Evolutionary conservation across 345 rosid genomes (phyloP).

Genomic region (Geranium rotundifolium): DNA sequence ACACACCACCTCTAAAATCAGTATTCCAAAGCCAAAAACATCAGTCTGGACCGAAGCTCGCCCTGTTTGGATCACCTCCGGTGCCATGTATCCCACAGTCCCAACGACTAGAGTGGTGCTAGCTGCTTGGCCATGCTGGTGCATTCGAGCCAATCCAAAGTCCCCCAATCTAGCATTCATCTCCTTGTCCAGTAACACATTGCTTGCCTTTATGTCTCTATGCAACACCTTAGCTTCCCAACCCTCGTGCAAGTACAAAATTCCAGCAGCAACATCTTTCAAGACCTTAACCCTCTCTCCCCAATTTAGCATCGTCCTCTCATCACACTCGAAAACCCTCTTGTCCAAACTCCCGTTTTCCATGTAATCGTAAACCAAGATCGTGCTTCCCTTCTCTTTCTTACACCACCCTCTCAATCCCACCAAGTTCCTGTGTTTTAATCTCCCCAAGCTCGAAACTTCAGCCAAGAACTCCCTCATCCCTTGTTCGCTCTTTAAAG

Average conservation of each 20-base stretch:
- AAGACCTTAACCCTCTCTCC: slow-evolving; percentile 43
- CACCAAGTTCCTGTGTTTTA: slow-evolving; percentile 58
- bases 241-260: slow-evolving; percentile 65
- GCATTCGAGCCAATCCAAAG: slow-evolving; percentile 69
- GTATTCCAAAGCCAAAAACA: slow-evolving; percentile 39
- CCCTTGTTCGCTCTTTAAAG: slow-evolving; percentile 46
- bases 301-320: slow-evolving; percentile 23
- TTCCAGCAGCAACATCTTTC: slow-evolving; percentile 54
- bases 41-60: slow-evolving; percentile 36
- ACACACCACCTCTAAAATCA: slow-evolving; percentile 45
- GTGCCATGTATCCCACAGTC: slow-evolving; percentile 70
- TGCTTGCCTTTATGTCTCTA: slow-evolving; percentile 75
- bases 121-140: slow-evolving; percentile 42
- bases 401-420: slow-evolving; percentile 78
- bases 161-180: slow-evolving; percentile 65
- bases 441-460: slow-evolving; percentile 62
- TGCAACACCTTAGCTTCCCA: slow-evolving; percentile 70
- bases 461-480: slow-evolving; percentile 61
- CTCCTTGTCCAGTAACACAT: slow-evolving; percentile 63
- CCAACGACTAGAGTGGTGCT: slow-evolving; percentile 64
- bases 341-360: slow-evolving; percentile 68
- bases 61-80: slow-evolving; percentile 43
- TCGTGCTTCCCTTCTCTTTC: slow-evolving; percentile 51
- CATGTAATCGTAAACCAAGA: slow-evolving; percentile 74
- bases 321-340: slow-evolving; percentile 38